Evolutionary conservation across 306 rosid species (phyloP).

Genomic region (Trifolium fragiferum): DNA sequence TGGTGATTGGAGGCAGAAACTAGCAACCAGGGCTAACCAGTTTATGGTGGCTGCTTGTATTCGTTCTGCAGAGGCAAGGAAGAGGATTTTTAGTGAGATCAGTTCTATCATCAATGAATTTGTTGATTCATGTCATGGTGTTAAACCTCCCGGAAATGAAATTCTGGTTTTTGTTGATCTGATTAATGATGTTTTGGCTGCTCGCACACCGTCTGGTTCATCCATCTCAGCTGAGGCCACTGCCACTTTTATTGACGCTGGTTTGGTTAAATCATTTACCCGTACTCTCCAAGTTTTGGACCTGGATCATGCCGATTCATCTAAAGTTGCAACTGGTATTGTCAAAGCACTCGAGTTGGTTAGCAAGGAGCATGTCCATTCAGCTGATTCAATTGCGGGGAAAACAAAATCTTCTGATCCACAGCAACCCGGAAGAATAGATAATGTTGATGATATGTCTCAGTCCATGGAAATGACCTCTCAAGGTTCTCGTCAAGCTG

Average conservation of each 20-base stretch:
- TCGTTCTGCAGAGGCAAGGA: constrained; percentile 95
- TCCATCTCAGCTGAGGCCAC: constrained; percentile 87
- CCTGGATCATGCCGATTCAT: constrained; percentile 86
- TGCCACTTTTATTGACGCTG: constrained; percentile 83
- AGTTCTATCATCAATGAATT: constrained; percentile 71
- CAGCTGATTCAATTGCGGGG: constrained; percentile 69
- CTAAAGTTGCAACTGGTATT: constrained; percentile 88
- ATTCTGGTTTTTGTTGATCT: constrained; percentile 81
- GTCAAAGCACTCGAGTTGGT: constrained; percentile 95
- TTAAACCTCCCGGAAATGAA: constrained; percentile 65
- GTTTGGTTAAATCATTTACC: constrained; percentile 83
- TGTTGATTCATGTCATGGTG: constrained; percentile 68
- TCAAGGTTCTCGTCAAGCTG: constrained; percentile 73
- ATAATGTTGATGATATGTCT: constrained; percentile 64
- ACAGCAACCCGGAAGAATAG: constrained; percentile 63
- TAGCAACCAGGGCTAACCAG: constrained; percentile 90
- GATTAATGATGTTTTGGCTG: constrained; percentile 86
- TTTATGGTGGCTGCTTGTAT: constrained; percentile 91
- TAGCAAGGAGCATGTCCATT: constrained; percentile 82
- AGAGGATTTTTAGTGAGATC: constrained; percentile 79
- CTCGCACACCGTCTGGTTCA: constrained; percentile 93
- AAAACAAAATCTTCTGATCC: constrained; percentile 73
- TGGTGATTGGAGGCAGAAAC: constrained; percentile 96
- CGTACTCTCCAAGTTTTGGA: constrained; percentile 79
- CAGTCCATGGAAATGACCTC: constrained; percentile 74